A percentile compares a stretch with the other conserved stretches of the same genome.
Conservation (phyloP, 2,329 filamentous ascomycete genomes). For the Pseudopyricularia javanii region DNA sequence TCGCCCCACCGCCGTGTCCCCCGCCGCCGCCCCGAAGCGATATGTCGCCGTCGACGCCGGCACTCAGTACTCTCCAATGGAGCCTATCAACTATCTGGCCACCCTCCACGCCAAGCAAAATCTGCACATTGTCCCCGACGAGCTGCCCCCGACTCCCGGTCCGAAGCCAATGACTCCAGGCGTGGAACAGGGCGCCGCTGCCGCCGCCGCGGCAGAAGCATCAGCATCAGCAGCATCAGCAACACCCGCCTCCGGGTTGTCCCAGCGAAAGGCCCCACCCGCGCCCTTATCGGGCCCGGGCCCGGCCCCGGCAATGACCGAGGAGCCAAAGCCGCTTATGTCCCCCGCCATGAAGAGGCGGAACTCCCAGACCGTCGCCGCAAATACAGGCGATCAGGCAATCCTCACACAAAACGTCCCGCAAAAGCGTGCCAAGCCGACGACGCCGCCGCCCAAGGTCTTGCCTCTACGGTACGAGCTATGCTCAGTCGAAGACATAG, state of each 20-base stretch:
- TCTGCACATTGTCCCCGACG: conserved; percentile 6
- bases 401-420: neutral
- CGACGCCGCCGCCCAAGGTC: conserved; percentile 37
- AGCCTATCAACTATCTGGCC: conserved; percentile 25
- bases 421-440: conserved; percentile 42
- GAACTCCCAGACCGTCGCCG: conserved; percentile 22
- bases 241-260: neutral
- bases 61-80: conserved; percentile 36
- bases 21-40: conserved; percentile 18
- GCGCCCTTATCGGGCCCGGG: neutral
- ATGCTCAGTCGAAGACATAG: conserved; percentile 74
- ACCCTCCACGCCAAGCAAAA: conserved; percentile 2
- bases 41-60: conserved; percentile 35
- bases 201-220: conserved; percentile 9
- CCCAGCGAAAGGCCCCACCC: neutral
- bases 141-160: conserved; percentile 15
- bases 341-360: conserved; percentile 28
- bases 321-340: conserved; percentile 6
- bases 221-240: conserved; percentile 6
- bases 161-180: conserved; percentile 14
- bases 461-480: conserved; percentile 68
- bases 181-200: conserved; percentile 10
- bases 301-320: neutral
- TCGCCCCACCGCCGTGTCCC: conserved; percentile 1
- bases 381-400: neutral